phyloP scores from a whole-genome alignment of 805 yeast species.

The Ogataea zsoltii region DNA sequence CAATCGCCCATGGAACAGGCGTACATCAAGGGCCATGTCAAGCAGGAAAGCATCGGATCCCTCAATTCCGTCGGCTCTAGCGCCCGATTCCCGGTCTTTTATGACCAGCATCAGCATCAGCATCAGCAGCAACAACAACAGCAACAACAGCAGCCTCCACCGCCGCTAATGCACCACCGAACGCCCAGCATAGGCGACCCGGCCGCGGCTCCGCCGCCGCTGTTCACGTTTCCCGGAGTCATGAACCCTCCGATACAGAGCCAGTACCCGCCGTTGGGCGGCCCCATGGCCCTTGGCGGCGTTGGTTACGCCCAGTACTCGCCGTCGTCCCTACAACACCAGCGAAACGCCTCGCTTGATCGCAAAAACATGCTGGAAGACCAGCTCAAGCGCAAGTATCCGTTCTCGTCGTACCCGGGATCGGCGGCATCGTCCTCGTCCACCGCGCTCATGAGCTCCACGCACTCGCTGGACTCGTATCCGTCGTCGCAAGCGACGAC shows the following conservation, averaged over 20 bases:
- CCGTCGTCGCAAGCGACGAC: background rate
- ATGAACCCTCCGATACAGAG: background rate
- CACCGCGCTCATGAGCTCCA: conserved; percentile 10
- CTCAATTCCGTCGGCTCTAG: background rate
- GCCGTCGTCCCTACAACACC: conserved; percentile 5
- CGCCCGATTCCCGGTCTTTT: conserved; percentile 8
- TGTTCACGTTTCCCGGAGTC: conserved; percentile 8
- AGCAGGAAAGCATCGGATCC: conserved; percentile 13
- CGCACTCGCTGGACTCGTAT: conserved; percentile 13
- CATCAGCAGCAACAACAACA: conserved; percentile 7
- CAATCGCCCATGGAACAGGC: conserved; percentile 11
- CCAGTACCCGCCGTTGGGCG: background rate
- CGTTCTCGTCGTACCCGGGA: conserved; percentile 8
- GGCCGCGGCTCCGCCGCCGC: conserved; percentile 10
- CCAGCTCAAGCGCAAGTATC: conserved; percentile 5
- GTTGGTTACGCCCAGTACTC: conserved; percentile 5
- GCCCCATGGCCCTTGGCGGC: background rate
- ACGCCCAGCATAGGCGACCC: conserved; percentile 7
- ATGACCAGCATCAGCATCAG: conserved; percentile 9
- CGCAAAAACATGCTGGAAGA: conserved; percentile 8
- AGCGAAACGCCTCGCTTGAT: conserved; percentile 1
- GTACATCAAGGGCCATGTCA: conserved; percentile 10
- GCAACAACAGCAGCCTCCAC: conserved; percentile 5
- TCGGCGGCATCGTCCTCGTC: conserved; percentile 13
- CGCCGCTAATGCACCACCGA: conserved; percentile 3